Evolutionary conservation across 2,329 filamentous ascomycete species (phyloP).

Genomic region (Penicillium sp.): DNA sequence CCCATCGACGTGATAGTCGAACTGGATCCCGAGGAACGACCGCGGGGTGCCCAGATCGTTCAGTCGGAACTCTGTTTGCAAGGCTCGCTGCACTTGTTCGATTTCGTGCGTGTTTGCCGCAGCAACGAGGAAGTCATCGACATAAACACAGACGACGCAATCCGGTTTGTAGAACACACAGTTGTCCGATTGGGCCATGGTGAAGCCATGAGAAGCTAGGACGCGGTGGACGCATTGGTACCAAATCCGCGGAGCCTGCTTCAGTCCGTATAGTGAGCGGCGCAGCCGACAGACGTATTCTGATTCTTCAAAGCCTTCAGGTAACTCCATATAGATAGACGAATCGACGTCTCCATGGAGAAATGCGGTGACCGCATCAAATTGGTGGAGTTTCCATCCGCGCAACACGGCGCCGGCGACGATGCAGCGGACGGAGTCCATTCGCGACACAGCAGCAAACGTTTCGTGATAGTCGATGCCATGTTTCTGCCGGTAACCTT

Average conservation of each 20-base stretch:
- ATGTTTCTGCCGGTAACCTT: conserved; percentile 5
- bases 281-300: too few species aligned
- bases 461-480: conserved; percentile 2
- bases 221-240: conserved; percentile 4
- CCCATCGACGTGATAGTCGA: conserved; percentile 6
- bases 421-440: conserved; percentile 5
- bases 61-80: not conserved
- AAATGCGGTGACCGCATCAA: too few species aligned
- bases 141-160: not conserved
- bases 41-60: conserved; percentile 3
- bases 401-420: too few species aligned
- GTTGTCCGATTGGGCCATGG: conserved; percentile 1
- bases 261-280: conserved; percentile 1
- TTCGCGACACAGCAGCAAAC: not conserved
- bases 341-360: too few species aligned
- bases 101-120: conserved; percentile 1
- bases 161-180: not conserved
- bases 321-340: too few species aligned
- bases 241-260: conserved; percentile 5
- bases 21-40: conserved; percentile 6
- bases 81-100: conserved; percentile 1
- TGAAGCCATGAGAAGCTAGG: not conserved
- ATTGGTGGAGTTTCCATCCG: too few species aligned
- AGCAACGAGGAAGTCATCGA: conserved; percentile 1
- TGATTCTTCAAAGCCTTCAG: too few species aligned